A percentile compares a stretch with the other conserved stretches of the same genome.
Evolutionary conservation across 1,139 yeast species (phyloP).

Genomic region (Zygosaccharomyces pseudobailii): DNA sequence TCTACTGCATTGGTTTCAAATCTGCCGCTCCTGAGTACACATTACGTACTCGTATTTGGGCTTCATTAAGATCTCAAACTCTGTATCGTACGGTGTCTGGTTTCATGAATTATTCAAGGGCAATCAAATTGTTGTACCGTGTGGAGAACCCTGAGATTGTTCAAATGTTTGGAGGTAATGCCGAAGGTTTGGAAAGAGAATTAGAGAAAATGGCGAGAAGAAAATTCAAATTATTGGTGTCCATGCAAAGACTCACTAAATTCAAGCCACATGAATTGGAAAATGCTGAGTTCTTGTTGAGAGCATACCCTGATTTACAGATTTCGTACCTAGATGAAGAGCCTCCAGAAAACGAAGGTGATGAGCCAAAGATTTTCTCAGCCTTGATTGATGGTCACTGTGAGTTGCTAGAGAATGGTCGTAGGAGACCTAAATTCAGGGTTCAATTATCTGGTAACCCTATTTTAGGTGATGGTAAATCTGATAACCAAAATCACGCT

Average conservation of each 20-base stretch:
- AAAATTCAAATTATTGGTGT: conserved; percentile 93
- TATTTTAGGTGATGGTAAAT: conserved; percentile 98
- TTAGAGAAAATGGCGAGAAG: conserved; percentile 99
- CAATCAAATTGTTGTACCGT: conserved; percentile 92
- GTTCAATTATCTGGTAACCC: conserved; percentile 98
- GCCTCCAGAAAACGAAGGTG: conserved; percentile 85
- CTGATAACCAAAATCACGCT: conserved; percentile 98
- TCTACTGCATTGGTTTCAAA: conserved; percentile 98
- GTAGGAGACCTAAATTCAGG: conserved; percentile 98
- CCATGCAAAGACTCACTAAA: conserved; percentile 97
- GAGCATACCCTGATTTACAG: conserved; percentile 98
- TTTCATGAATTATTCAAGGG: conserved; percentile 98
- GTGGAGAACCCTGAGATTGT: conserved; percentile 99
- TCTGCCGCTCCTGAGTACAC: conserved; percentile 99
- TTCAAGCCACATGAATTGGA: conserved; percentile 97
- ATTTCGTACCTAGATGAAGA: conserved; percentile 98
- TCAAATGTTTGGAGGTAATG: conserved; percentile 97
- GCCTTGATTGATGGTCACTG: conserved; percentile 98
- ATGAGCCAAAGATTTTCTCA: conserved; percentile 95
- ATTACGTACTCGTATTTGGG: conserved; percentile 98
- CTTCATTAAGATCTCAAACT: conserved; percentile 96
- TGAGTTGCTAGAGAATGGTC: conserved; percentile 94
- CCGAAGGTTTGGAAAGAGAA: conserved; percentile 90
- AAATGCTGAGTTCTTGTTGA: conserved; percentile 93
- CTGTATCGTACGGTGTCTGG: conserved; percentile 98